These are phyloP conservation scores for Arxiozyma slooffiae DNA, from an alignment of 1,139 yeast species.

Conservation along the genomic window DNA sequence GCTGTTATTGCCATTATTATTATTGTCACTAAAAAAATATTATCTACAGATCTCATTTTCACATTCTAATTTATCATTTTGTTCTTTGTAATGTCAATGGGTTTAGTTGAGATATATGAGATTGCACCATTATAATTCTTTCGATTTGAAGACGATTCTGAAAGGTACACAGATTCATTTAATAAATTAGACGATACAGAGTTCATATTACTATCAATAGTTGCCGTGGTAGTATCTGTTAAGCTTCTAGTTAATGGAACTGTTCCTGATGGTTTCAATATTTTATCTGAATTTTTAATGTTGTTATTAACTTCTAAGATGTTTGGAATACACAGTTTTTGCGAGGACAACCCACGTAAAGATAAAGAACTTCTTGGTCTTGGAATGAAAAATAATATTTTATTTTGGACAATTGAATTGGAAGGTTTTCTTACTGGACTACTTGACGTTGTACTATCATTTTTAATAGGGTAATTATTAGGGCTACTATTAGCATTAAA, in stretches of 20 bases:
- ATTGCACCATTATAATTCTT: neutral
- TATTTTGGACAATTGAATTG: neutral
- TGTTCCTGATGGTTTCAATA: neutral
- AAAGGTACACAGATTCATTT: neutral
- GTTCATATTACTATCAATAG: neutral
- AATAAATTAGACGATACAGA: neutral
- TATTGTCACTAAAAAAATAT: neutral
- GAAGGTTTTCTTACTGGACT: neutral
- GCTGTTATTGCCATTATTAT: too few relatives aligned
- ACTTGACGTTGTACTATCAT: neutral
- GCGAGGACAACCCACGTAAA: neutral
- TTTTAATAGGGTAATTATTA: neutral
- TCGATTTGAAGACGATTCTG: neutral
- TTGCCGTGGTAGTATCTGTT: conserved; percentile 1
- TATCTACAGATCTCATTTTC: neutral
- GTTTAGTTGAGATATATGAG: neutral
- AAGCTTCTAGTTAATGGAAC: neutral
- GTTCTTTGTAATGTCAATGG: neutral
- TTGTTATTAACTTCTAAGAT: neutral
- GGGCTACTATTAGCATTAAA: neutral
- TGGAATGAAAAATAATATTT: neutral
- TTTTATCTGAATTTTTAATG: neutral
- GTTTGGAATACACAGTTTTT: neutral
- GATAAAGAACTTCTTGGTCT: conserved; percentile 2
- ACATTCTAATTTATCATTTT: neutral